Conservation (phyloP, 768 basidiomycete genomes). For the Russula sp. region DNA sequence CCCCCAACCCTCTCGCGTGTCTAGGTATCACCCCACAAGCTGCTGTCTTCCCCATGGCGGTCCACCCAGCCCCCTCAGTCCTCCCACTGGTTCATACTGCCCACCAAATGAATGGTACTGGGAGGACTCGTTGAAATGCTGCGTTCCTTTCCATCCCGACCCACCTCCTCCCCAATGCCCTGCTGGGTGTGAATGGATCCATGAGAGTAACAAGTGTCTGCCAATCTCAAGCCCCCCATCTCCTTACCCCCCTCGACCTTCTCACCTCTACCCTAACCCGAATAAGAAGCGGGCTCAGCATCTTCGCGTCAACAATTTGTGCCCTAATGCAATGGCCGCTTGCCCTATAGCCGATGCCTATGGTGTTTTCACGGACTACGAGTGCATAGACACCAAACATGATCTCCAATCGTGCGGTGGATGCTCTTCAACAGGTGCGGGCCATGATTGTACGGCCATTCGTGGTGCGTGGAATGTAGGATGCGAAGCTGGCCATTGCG, state of each 20-base stretch:
- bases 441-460: too few relatives aligned
- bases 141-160: constrained; percentile 42
- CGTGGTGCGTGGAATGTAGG: too few relatives aligned
- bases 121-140: constrained; percentile 41
- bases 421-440: too few relatives aligned
- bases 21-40: constrained; percentile 29
- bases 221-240: constrained; percentile 31
- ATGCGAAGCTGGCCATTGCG: too few relatives aligned
- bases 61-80: constrained; percentile 35
- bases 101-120: constrained; percentile 46
- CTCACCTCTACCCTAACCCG: constrained; percentile 23
- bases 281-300: constrained; percentile 28
- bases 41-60: constrained; percentile 42
- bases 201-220: constrained; percentile 32
- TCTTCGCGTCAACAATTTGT: constrained; percentile 33
- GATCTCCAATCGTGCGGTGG: too few relatives aligned
- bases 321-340: too few relatives aligned
- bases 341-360: too few relatives aligned
- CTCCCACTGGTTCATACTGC: constrained; percentile 42
- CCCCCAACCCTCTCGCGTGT: background rate
- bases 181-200: constrained; percentile 40
- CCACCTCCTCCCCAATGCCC: constrained; percentile 38
- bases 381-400: too few relatives aligned
- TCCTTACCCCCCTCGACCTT: constrained; percentile 33
- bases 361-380: too few relatives aligned